These are phyloP conservation scores for Trichoderma asperellum DNA, from an alignment of 2,329 filamentous ascomycete genomes.

Conservation along the genomic window DNA sequence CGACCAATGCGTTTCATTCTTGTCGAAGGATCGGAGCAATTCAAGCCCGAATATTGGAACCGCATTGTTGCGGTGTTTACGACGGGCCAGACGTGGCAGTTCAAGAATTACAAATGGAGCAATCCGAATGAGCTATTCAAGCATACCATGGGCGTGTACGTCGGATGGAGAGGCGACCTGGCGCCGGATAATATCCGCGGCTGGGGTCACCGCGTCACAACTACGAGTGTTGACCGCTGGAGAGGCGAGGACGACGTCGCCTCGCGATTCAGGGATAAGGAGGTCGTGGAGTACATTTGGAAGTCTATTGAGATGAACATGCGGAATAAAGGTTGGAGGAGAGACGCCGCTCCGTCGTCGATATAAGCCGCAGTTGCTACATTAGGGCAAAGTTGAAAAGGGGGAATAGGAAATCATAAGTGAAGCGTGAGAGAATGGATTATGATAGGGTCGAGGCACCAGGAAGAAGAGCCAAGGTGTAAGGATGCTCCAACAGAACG, in stretches of 20 bases:
- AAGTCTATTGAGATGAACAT: constrained; percentile 85
- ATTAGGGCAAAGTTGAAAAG: not conserved
- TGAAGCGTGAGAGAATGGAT: not conserved
- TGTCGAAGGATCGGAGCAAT: constrained; percentile 89
- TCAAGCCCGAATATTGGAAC: constrained; percentile 98
- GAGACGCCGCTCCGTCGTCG: constrained; percentile 65
- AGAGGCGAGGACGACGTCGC: constrained; percentile 58
- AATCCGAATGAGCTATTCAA: constrained; percentile 86
- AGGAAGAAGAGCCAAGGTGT: not conserved
- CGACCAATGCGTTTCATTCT: constrained; percentile 90
- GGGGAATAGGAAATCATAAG: no score
- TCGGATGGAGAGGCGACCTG: constrained; percentile 88
- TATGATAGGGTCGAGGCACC: not conserved
- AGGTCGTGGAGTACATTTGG: constrained; percentile 94
- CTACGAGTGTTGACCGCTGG: constrained; percentile 83
- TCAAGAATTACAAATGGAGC: constrained; percentile 97
- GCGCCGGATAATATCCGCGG: constrained; percentile 75
- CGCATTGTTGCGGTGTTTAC: constrained; percentile 96
- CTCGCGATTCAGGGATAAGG: constrained; percentile 80
- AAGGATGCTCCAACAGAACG: constrained; percentile 29
- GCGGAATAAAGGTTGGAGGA: constrained; percentile 81
- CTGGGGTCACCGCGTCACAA: constrained; percentile 85
- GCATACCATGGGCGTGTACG: constrained; percentile 83
- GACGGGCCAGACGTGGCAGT: constrained; percentile 97
- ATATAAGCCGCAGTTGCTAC: constrained; percentile 38